phyloP scores from a whole-genome alignment of 441 rosid species.

The Euphorbia corollata region DNA sequence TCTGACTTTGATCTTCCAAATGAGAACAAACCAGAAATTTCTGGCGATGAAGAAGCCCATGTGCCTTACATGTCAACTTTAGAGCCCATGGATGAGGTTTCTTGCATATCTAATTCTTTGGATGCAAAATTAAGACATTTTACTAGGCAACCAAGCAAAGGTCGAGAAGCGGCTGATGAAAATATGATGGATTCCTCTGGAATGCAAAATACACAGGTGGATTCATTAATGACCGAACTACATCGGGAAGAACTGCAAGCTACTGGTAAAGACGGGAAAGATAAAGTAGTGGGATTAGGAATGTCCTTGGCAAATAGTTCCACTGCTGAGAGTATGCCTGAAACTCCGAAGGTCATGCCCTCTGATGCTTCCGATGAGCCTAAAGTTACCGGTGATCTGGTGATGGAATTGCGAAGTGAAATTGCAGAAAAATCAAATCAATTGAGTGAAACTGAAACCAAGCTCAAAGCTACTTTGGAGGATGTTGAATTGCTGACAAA shows the following conservation, averaged over 20 bases:
- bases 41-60: slow-evolving; percentile 38
- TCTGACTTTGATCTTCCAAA: slow-evolving; percentile 35
- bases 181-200: slow-evolving; percentile 90
- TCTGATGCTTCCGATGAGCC: slow-evolving; percentile 40
- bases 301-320: slow-evolving; percentile 74
- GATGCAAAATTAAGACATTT: slow-evolving; percentile 44
- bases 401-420: slow-evolving; percentile 49
- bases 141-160: slow-evolving; percentile 57
- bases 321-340: slow-evolving; percentile 72
- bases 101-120: slow-evolving; percentile 65
- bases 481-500: slow-evolving; percentile 55
- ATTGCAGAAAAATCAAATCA: slow-evolving; percentile 57
- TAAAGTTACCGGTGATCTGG: slow-evolving; percentile 32
- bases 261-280: slow-evolving; percentile 51
- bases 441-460: slow-evolving; percentile 56
- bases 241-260: slow-evolving; percentile 48
- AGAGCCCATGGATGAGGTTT: slow-evolving; percentile 96
- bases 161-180: slow-evolving; percentile 79
- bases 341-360: slow-evolving; percentile 35
- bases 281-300: slow-evolving; percentile 45
- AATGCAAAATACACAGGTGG: slow-evolving; percentile 51
- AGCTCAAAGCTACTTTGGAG: slow-evolving; percentile 59
- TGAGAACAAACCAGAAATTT: slow-evolving; percentile 41
- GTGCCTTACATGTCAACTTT: slow-evolving; percentile 44
- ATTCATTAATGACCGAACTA: slow-evolving; percentile 77